Conservation (phyloP, 495 filamentous ascomycete species). For the Cercophora newfieldiana region DNA sequence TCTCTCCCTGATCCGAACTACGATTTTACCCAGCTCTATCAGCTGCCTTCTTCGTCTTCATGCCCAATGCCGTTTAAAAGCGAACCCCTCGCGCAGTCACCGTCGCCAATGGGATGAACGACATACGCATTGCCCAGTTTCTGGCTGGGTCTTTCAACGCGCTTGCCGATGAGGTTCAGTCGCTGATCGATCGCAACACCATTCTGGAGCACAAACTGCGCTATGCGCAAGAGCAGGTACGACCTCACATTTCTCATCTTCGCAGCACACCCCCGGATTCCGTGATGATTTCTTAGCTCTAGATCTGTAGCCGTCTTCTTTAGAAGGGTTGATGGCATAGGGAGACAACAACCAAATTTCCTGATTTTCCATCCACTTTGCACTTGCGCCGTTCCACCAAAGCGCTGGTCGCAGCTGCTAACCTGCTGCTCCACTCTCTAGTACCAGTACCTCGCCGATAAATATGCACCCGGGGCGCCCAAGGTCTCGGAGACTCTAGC, state of each 20-base stretch:
- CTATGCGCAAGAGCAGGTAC: slow-evolving; percentile 59
- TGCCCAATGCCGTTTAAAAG: slow-evolving; percentile 17
- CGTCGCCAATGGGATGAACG: slow-evolving; percentile 39
- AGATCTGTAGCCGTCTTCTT: slow-evolving; percentile 62
- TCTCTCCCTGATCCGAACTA: slow-evolving; percentile 7
- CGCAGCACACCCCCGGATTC: slow-evolving; percentile 14
- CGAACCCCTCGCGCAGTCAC: slow-evolving; percentile 4
- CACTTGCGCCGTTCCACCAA: slow-evolving; percentile 17
- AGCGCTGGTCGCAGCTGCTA: slow-evolving; percentile 17
- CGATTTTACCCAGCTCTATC: slow-evolving; percentile 14
- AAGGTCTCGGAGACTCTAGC: slow-evolving; percentile 55
- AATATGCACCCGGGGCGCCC: slow-evolving; percentile 54
- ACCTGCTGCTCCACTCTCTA: slow-evolving; percentile 25
- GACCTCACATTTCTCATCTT: slow-evolving; percentile 14
- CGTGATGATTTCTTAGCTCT: slow-evolving; percentile 70
- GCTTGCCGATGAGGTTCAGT: slow-evolving; percentile 60
- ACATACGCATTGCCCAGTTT: slow-evolving; percentile 46
- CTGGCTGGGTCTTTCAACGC: slow-evolving; percentile 63
- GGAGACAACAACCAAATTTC: slow-evolving; percentile 47
- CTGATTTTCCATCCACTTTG: slow-evolving; percentile 38
- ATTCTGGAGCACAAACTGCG: slow-evolving; percentile 59
- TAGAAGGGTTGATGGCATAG: slow-evolving; percentile 41
- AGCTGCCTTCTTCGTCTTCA: slow-evolving; percentile 14
- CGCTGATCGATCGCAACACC: slow-evolving; percentile 54
- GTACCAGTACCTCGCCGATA: slow-evolving; percentile 59